Base-by-base conservation (phyloP, 1,284 basidiomycete genomes). In the Apiotrichum brassicae region DNA sequence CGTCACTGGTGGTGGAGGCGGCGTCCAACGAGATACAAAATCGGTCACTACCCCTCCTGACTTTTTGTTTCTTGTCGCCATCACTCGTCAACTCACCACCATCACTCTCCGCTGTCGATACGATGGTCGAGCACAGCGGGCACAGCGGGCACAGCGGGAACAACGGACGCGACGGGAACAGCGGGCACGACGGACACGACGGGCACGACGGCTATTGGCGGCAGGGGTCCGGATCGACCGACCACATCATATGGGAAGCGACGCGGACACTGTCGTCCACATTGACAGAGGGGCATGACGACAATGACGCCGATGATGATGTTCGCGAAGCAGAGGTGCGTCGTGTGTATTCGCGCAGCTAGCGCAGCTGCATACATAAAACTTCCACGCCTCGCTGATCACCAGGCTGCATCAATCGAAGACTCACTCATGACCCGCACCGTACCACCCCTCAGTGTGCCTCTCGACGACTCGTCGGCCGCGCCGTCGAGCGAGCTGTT, bases 291-390 rank as follows among this genome's bases (percentile, higher is more conserved):
- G 23, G 14, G 28, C 8, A 24, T 4, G 37, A 39, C 13, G 40
- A 32, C 7, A 23, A 20, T 4, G 37, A 39, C 13, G 40, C 20
- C 7, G 28, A 20, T 4, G 43, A 46, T 19, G 49, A 39, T 13
- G 43, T 33, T 6, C 38, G 33, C 38, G 49, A 50, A 35, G 38
- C 38, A 11, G 48, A 49, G 43, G 48, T 49, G 42, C 25, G 48
- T 14, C 23, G 8, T n/a, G 6, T 20, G 8, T 2, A 4, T n/a
- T 3, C 8, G n/a, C n/a, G n/a, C 14, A 9, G 25, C 24, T 25
- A 4, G 32, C 26, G 16, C 19, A 40, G 23, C 24, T 40, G 24
- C 38, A n/a, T n/a, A n/a, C n/a, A n/a, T 18, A 5, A n/a, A 24
- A 5, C 38, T 13, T 11, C 12, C 13, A 3, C 40, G 14, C 18